Evolutionary conservation across 257 asterid genomes (phyloP).

Genomic region (Cynanchum wilfordii): DNA sequence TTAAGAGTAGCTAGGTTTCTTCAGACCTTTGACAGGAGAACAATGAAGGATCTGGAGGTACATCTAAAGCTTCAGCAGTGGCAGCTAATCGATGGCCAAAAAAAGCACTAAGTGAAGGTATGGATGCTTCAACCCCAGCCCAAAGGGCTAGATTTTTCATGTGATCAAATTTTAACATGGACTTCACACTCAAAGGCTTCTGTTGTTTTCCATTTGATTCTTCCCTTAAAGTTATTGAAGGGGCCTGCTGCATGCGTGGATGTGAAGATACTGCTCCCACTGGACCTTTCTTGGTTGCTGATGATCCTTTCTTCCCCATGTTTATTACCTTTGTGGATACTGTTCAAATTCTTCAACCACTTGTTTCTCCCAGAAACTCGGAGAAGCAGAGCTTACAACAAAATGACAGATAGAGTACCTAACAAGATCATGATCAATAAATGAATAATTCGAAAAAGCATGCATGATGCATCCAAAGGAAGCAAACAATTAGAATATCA

Average conservation of each 20-base stretch:
- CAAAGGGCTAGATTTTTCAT: conserved; percentile 54
- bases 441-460: neutral
- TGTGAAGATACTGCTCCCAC: neutral
- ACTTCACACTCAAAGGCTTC: conserved; percentile 37
- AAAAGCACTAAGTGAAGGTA: conserved; percentile 58
- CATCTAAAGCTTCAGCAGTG: conserved; percentile 44
- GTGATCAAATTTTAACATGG: conserved; percentile 66
- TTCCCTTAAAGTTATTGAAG: conserved; percentile 41
- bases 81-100: conserved; percentile 64
- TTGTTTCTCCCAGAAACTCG: neutral
- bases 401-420: neutral
- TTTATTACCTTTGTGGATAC: neutral
- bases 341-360: neutral
- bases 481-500: neutral
- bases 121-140: conserved; percentile 38
- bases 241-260: neutral
- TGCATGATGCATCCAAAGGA: neutral
- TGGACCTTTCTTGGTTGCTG: neutral
- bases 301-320: conserved; percentile 6
- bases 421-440: neutral
- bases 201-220: conserved; percentile 47
- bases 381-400: neutral
- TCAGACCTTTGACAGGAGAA: conserved; percentile 66
- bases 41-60: conserved; percentile 44
- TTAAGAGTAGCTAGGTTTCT: neutral